A percentile compares a stretch with the other conserved stretches of the same genome.
Evolutionary conservation across 768 basidiomycete genomes (phyloP).

Genomic region (Lactarius deliciosus): DNA sequence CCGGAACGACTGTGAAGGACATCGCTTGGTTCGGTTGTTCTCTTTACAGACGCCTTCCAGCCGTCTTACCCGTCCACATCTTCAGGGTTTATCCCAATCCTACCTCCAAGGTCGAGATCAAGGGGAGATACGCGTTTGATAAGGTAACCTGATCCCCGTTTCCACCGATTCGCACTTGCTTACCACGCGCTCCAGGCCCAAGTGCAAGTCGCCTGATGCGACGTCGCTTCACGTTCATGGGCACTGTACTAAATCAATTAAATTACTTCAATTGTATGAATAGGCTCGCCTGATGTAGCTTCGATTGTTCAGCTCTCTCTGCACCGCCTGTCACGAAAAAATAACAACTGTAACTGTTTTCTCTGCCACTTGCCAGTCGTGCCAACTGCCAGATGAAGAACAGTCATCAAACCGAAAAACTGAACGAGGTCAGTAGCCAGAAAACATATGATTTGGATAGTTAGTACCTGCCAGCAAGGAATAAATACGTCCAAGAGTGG

Average conservation of each 20-base stretch:
- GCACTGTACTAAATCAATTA: neutral
- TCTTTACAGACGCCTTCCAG: neutral
- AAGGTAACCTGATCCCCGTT: constrained; percentile 47
- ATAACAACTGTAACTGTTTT: too few relatives aligned
- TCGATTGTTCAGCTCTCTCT: neutral
- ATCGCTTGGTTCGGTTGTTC: constrained; percentile 57
- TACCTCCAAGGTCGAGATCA: constrained; percentile 58
- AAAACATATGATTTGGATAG: neutral
- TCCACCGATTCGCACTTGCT: neutral
- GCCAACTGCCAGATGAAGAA: neutral
- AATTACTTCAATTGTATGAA: neutral
- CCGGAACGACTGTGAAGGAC: constrained; percentile 51
- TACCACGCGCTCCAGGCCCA: neutral
- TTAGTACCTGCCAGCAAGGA: too few relatives aligned
- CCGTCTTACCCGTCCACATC: neutral
- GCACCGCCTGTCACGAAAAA: neutral
- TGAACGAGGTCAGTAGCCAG: neutral
- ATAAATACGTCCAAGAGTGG: too few relatives aligned
- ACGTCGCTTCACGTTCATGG: neutral
- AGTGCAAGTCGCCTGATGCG: constrained; percentile 9
- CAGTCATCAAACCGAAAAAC: neutral
- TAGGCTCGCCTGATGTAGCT: neutral
- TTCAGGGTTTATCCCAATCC: constrained; percentile 68
- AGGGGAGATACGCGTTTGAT: constrained; percentile 74
- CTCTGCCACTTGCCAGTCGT: too few relatives aligned